Evolutionary conservation across 805 yeast genomes (phyloP), one percentile per base, ranked within the genome.

Genomic region (Ogataea philodendri): DNA sequence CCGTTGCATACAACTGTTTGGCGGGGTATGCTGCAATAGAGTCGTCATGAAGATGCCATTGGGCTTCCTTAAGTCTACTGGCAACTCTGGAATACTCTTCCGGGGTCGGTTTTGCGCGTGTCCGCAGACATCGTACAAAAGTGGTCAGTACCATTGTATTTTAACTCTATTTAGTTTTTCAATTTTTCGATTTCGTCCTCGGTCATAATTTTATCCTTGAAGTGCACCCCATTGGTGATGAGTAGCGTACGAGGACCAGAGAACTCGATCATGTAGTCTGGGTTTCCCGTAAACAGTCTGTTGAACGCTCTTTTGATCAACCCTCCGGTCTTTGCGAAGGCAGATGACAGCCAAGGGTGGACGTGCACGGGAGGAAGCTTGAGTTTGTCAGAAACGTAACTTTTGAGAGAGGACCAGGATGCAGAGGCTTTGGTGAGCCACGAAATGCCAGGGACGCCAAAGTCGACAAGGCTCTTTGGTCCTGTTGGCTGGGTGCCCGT

Each of bases 241-340:
- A 60, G 37, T n/a, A 60, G 17, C 2, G 58, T 59, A 24, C 49
- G 52, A 9, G 65, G 65, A 7, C 65, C 65, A 9, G 43, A 44
- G 9, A 60, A 34, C 22, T 52, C 54, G 13, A 60, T 33, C 42
- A 58, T 45, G 29, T 47, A 39, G 15, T 51, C 52, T 22, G 49
- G 45, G 21, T 27, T 35, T 1, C 60, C 56, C 9, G 40, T 39
- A 5, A 39, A 21, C 8, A 52, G 10, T 14, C 36, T 44, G n/a
- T 35, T 26, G 7, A 43, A 11, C 3, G 15, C 21, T n/a, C 38
- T 39, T 16, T 25, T 39, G 4, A 39, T 17, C 18, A 26, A n/a
- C 10, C 23, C 15, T n/a, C 26, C 21, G 8, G 26, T 21, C 15
- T 15, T 19, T 9, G 26, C 9, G 20, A 14, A 21, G 9, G 26